phyloP scores from a whole-genome alignment of 306 rosid genomes.

The Sechiopsis laciniata region DNA sequence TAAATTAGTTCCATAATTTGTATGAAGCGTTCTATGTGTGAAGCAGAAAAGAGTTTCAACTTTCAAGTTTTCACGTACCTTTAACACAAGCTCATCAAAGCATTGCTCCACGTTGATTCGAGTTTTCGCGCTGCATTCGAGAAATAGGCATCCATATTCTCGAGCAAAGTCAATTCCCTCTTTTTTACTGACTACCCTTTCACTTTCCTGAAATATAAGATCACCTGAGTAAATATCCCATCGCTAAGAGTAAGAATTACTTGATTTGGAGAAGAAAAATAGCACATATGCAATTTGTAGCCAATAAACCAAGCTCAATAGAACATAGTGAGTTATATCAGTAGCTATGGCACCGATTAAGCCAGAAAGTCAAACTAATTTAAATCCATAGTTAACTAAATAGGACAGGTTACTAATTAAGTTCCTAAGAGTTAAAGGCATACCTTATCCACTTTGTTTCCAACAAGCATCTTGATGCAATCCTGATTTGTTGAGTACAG shows the following conservation, averaged over 20 bases:
- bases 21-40: neutral
- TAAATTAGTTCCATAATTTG: neutral
- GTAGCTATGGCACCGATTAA: neutral
- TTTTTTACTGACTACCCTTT: slow-evolving; percentile 78
- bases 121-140: slow-evolving; percentile 97
- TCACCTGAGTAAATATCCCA: neutral
- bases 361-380: neutral
- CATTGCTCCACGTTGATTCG: slow-evolving; percentile 86
- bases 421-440: slow-evolving; percentile 2
- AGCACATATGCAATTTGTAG: neutral
- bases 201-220: slow-evolving; percentile 56
- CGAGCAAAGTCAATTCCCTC: slow-evolving; percentile 88
- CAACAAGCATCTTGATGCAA: slow-evolving; percentile 97
- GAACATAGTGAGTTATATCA: neutral
- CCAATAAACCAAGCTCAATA: neutral
- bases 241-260: neutral
- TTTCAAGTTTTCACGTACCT: slow-evolving; percentile 38
- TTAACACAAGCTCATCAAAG: slow-evolving; percentile 94
- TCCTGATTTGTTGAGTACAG: slow-evolving; percentile 94
- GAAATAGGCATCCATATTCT: slow-evolving; percentile 88
- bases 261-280: neutral
- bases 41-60: neutral
- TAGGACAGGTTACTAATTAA: neutral
- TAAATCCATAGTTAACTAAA: slow-evolving; percentile 3
- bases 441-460: slow-evolving; percentile 98